Base-by-base conservation (phyloP, 495 filamentous ascomycete genomes). In the Podospora sp. region DNA sequence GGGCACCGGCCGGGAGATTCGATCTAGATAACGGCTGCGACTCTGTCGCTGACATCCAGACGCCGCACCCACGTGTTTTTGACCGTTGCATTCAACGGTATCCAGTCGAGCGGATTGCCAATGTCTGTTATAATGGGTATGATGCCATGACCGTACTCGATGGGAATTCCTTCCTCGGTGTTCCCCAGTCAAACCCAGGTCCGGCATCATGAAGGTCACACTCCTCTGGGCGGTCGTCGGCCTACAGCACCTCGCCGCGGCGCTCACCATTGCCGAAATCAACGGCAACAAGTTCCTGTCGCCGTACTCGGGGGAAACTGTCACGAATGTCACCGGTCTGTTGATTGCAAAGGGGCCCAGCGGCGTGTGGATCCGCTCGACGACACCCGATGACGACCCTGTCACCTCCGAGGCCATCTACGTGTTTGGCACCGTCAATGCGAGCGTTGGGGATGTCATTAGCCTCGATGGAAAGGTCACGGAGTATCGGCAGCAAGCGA, bases 251-350 rank as follows among this genome's bases (percentile, higher is more conserved):
- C 68, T 76, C 58, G 66, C 63, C 21, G 65, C 75, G 21, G 85
- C 84, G 46, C 63, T 87, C 33, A 84, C 84, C 53, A 87, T 90
- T 69, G 77, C 79, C 46, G 81, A 86, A 65, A 89, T 90, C 78
- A 88, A 87, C 69, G 87, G 87, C 65, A 79, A 84, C 60, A 80
- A 73, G n/a, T 89, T 80, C 77, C 69, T 87, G 40, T 90, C 88
- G 22, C 80, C 86, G 0, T 82, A 82, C 71, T 78, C 77, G 5
- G 82, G 81, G 11, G 63, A 85, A 68, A 74, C 67, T 0, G 83
- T 89, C 50, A 81, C 79, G 11, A 78, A 82, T 49, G 79, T 90
- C 46, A 81, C 82, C 8, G 88, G 88, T 6, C 72, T 89, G 25
- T 79, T 89, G n/a, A 85, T 84, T 14, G 88, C 86, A 29, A 86